phyloP scores from a whole-genome alignment of 164 flowering plant species.

The Chimonanthus praecox region DNA sequence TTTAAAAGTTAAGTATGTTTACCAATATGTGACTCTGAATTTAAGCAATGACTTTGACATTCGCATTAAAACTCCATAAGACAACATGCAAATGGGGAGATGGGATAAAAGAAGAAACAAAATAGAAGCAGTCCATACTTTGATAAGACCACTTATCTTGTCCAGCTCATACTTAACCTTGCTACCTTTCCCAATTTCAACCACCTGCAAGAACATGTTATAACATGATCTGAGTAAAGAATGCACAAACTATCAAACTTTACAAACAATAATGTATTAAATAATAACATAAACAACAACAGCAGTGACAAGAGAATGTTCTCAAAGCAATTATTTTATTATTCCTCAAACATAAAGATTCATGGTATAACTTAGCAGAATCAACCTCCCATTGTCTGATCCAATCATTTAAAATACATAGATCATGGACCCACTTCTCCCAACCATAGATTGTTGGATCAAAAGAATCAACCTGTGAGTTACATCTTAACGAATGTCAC shows the following conservation, averaged over 20 bases:
- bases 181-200: slow-evolving; percentile 85
- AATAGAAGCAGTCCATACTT: slow-evolving; percentile 25
- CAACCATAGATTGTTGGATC: background rate
- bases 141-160: slow-evolving; percentile 74
- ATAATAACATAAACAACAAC: background rate
- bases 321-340: background rate
- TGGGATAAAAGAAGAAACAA: background rate
- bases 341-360: background rate
- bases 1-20: too few relatives aligned
- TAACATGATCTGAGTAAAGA: background rate
- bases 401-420: background rate
- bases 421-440: background rate
- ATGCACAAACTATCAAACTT: background rate
- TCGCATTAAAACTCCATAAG: background rate
- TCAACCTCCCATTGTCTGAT: background rate
- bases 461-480: background rate
- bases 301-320: background rate
- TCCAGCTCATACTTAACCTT: slow-evolving; percentile 93
- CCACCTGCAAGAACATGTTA: slow-evolving; percentile 43
- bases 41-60: background rate
- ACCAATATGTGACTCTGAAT: background rate
- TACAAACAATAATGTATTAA: too few relatives aligned
- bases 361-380: background rate
- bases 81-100: slow-evolving; percentile 1
- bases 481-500: background rate